phyloP scores from a whole-genome alignment of 2,329 filamentous ascomycete species.

The Beauveria sp. region DNA sequence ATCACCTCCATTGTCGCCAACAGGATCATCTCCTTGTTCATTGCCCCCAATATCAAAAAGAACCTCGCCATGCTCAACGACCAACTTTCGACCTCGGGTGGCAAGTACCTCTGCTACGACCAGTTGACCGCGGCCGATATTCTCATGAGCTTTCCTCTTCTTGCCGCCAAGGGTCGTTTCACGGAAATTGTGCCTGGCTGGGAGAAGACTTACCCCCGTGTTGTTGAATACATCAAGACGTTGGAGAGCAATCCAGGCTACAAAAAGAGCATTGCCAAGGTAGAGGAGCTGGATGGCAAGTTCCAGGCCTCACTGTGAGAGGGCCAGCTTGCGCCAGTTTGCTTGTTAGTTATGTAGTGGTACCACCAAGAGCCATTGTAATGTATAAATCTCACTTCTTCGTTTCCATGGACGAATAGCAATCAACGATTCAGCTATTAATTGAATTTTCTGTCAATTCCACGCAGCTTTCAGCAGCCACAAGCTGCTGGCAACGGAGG shows the following conservation, averaged over 20 bases:
- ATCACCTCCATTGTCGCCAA: conserved; percentile 39
- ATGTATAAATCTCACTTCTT: neutral
- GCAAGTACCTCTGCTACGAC: conserved; percentile 41
- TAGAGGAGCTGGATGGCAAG: conserved; percentile 40
- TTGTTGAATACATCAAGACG: conserved; percentile 39
- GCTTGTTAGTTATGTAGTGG: neutral
- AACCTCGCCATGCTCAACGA: conserved; percentile 44
- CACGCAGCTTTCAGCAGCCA: neutral
- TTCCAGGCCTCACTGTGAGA: conserved; percentile 16
- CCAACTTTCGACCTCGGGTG: conserved; percentile 38
- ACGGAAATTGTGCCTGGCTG: conserved; percentile 36
- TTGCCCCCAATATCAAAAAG: conserved; percentile 40
- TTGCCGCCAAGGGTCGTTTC: conserved; percentile 34
- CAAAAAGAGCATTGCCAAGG: conserved; percentile 38
- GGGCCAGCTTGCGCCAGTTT: neutral
- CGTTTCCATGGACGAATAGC: too few species aligned
- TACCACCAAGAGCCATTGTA: neutral
- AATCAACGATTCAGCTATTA: neutral
- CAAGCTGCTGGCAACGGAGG: too few species aligned
- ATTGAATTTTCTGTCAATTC: neutral
- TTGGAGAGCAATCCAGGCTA: conserved; percentile 41
- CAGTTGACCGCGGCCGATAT: conserved; percentile 45
- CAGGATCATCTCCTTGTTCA: conserved; percentile 30
- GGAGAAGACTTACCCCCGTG: conserved; percentile 32
- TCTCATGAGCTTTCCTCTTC: conserved; percentile 44